Conservation (phyloP, 208 protist species). For the Trypanosoma conorhini region DNA sequence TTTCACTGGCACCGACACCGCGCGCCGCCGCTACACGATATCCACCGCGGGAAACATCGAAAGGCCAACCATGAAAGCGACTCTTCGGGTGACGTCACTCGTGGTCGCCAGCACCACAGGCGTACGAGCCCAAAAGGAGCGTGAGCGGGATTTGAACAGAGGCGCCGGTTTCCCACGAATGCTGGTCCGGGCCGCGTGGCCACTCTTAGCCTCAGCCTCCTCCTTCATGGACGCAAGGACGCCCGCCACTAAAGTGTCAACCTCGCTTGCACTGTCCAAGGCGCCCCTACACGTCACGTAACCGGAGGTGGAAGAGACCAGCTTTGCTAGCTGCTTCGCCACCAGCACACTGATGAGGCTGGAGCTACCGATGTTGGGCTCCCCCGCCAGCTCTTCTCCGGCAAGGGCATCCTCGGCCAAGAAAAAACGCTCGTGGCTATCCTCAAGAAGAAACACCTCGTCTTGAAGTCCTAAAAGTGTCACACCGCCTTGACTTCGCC, state of each 20-base stretch:
- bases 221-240: conserved; percentile 29
- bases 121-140: conserved; percentile 40
- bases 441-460: conserved; percentile 70
- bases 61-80: conserved; percentile 59
- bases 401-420: conserved; percentile 23
- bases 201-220: not conserved
- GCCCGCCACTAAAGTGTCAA: conserved; percentile 41
- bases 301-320: conserved; percentile 20
- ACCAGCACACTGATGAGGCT: conserved; percentile 36
- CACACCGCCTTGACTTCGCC: conserved; percentile 39
- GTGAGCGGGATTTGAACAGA: conserved; percentile 56
- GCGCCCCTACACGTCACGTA: not conserved
- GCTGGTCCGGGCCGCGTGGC: not conserved
- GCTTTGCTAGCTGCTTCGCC: conserved; percentile 52
- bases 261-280: conserved; percentile 6
- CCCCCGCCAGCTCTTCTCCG: not conserved
- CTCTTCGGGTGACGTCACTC: conserved; percentile 37
- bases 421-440: conserved; percentile 55
- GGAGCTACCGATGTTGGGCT: not conserved
- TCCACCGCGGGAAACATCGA: conserved; percentile 58
- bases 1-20: not conserved
- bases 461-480: conserved; percentile 80
- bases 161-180: conserved; percentile 19
- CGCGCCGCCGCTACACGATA: conserved; percentile 13
- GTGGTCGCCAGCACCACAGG: conserved; percentile 69